These are phyloP conservation scores for Rhynchospora breviuscula DNA, from an alignment of 176 grass and related monocot species.

Conservation along the genomic window DNA sequence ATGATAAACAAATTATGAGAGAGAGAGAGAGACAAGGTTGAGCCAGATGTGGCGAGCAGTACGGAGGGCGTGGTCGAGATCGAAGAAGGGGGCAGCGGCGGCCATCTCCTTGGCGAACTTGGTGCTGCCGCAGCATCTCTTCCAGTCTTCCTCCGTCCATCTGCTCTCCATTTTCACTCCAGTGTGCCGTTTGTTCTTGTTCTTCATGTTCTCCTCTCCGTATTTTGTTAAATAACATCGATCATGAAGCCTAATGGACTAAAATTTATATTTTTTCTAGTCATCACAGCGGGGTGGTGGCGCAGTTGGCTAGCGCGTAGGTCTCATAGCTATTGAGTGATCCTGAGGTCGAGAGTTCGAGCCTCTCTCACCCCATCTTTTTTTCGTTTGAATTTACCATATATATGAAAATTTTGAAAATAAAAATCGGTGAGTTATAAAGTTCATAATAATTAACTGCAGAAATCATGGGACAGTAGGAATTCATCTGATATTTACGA, in stretches of 20 bases:
- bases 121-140: slow-evolving; percentile 55
- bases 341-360: slow-evolving; percentile 47
- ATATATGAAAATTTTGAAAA: no score
- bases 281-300: slow-evolving; percentile 34
- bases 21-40: slow-evolving; percentile 35
- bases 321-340: slow-evolving; percentile 61
- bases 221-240: no score
- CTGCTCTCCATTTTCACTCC: slow-evolving; percentile 21
- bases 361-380: slow-evolving; percentile 38
- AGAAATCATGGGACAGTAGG: no score
- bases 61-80: slow-evolving; percentile 53
- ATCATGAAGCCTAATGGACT: no score
- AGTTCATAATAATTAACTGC: no score
- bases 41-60: slow-evolving; percentile 84
- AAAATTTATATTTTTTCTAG: no score
- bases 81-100: slow-evolving; percentile 54
- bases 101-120: slow-evolving; percentile 64
- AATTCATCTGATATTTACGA: no score
- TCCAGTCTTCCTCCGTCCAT: slow-evolving; percentile 47
- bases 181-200: no score
- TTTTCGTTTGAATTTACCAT: background rate
- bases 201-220: no score
- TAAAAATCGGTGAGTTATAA: no score
- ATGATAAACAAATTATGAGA: background rate
- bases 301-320: slow-evolving; percentile 85